These are phyloP conservation scores for Rheum nobile DNA, from an alignment of 148 eudicot genomes.

Conservation along the genomic window DNA sequence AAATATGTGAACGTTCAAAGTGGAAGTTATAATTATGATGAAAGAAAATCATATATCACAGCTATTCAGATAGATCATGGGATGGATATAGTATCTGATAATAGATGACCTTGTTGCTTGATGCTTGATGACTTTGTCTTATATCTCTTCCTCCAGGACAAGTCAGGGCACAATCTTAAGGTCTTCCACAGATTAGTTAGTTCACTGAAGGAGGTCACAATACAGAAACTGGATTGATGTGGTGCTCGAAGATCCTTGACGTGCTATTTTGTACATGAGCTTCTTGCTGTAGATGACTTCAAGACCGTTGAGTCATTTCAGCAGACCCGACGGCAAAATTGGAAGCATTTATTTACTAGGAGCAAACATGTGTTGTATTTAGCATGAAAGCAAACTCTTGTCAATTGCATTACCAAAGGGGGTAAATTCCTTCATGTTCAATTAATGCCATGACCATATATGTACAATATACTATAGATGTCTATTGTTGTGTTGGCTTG, in stretches of 20 bases:
- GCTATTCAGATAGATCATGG: too few relatives aligned
- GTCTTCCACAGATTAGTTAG: conserved; percentile 64
- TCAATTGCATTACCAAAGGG: too few relatives aligned
- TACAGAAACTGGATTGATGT: conserved; percentile 34
- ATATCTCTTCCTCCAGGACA: conserved; percentile 38
- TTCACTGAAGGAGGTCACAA: conserved; percentile 63
- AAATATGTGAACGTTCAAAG: too few relatives aligned
- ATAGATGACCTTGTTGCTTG: not conserved
- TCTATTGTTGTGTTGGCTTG: too few relatives aligned
- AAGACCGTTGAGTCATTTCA: not conserved
- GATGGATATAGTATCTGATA: not conserved
- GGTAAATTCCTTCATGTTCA: too few relatives aligned
- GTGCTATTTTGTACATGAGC: not conserved
- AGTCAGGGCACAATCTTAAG: conserved; percentile 69
- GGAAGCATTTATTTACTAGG: not conserved
- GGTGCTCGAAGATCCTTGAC: not conserved
- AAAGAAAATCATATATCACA: too few relatives aligned
- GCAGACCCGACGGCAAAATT: not conserved
- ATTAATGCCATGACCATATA: too few relatives aligned
- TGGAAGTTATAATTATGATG: too few relatives aligned
- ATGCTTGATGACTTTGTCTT: not conserved
- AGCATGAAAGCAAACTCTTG: not conserved
- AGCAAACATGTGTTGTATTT: not conserved
- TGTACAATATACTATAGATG: too few relatives aligned
- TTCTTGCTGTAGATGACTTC: not conserved